Evolutionary conservation across 305 asterid genomes (phyloP).

Genomic region (Nicotiana rustica): DNA sequence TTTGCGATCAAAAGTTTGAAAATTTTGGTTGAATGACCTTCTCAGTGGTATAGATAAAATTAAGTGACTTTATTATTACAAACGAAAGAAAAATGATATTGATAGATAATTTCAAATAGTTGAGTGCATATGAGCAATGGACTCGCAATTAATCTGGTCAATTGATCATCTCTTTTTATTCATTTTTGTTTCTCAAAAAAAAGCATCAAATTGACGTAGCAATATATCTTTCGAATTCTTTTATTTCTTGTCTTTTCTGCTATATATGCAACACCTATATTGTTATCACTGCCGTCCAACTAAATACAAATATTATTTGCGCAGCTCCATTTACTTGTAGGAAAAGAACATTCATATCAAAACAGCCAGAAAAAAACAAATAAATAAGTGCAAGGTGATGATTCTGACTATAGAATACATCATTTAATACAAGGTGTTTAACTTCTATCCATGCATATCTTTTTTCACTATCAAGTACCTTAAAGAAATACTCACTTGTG

Average conservation of each 20-base stretch:
- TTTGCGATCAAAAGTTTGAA: too few relatives aligned
- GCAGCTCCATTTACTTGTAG: not conserved
- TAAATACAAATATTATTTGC: slow-evolving; percentile 3
- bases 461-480: too few relatives aligned
- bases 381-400: not conserved
- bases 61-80: too few relatives aligned
- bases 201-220: not conserved
- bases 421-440: not conserved
- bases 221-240: not conserved
- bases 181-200: not conserved
- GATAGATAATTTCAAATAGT: too few relatives aligned
- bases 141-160: not conserved
- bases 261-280: not conserved
- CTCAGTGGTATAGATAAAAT: too few relatives aligned
- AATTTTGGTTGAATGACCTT: too few relatives aligned
- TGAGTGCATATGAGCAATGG: too few relatives aligned
- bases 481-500: too few relatives aligned
- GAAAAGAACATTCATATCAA: not conserved
- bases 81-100: too few relatives aligned
- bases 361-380: not conserved
- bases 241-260: not conserved
- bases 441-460: not conserved
- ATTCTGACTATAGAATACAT: not conserved
- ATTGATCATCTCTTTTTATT: not conserved
- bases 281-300: slow-evolving; percentile 29